Evolutionary conservation across 345 rosid genomes (phyloP), one percentile per base, ranked within the genome.

Genomic region (Bruguiera sexangula): DNA sequence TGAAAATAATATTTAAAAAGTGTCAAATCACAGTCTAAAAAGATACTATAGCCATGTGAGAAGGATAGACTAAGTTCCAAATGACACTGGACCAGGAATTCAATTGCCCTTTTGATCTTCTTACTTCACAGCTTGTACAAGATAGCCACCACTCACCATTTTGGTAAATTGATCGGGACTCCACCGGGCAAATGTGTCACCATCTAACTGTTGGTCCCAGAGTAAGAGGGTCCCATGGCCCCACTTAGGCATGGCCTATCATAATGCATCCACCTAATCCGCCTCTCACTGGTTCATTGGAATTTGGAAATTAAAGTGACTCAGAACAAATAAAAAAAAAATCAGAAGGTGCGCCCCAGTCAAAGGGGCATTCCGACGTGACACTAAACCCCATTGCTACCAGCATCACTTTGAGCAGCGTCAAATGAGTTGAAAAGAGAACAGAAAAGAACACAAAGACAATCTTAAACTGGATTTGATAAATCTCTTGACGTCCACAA

Each of bases 401-500:
- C 1, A 62, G 57, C 57, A n/a, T 2, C 13, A 16, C 50, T 54
- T 27, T 29, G 10, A 13, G 1, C 3, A 43, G 5, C 50, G 13
- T 18, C 19, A 43, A 43, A 3, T 39, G 24, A 54, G 26, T 62
- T 1, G 20, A 50, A 56, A 31, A 11, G 43, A 32, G 3, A n/a
- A 2, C 3, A 13, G 16, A 30, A 69, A 50, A 21, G 1, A n/a
- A 16, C 10, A 66, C 36, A 29, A 11, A 29, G 36, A 21, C 58
- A 21, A 18, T 63, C 26, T 34, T 76, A 66, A 85, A 83, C 67
- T 73, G 54, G 43, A 83, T 84, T 89, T 69, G 70, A 87, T 79
- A 80, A 69, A 71, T 60, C 53, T 59, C 69, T 75, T 85, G 68
- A 73, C 82, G 88, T 90, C 96, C 96, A 72, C 90, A 5, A 77